A percentile compares a stretch with the other conserved stretches of the same genome.
These are phyloP conservation scores for Starmera pachycereana DNA, from an alignment of 805 yeast species.

Conservation along the genomic window DNA sequence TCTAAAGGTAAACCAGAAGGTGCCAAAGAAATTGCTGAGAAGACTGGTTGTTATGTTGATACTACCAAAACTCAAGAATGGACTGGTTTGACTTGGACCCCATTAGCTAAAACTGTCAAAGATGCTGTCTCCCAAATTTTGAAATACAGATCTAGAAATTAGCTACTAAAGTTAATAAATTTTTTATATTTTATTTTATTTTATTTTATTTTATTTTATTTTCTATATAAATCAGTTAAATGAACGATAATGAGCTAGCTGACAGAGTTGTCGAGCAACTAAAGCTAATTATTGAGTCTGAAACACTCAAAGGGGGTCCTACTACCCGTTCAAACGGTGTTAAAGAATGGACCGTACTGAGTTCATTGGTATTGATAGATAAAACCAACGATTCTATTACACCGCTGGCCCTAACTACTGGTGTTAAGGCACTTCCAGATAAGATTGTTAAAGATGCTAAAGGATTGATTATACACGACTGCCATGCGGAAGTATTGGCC, in stretches of 20 bases:
- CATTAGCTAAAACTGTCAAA: constrained; percentile 24
- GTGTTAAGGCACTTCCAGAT: constrained; percentile 72
- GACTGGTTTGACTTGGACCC: constrained; percentile 13
- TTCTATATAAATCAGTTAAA: background rate
- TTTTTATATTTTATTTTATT: too few species aligned
- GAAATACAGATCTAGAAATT: background rate
- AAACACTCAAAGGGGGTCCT: constrained; percentile 44
- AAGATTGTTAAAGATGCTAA: constrained; percentile 27
- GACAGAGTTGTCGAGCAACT: background rate
- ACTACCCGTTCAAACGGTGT: constrained; percentile 48
- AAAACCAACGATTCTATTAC: constrained; percentile 11
- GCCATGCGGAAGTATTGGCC: constrained; percentile 82
- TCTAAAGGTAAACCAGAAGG: constrained; percentile 25
- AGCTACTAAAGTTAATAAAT: too few species aligned
- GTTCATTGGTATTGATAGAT: constrained; percentile 49
- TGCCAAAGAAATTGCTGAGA: background rate
- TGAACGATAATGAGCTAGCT: constrained; percentile 3
- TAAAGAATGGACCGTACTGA: constrained; percentile 76
- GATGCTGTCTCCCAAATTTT: constrained; percentile 27
- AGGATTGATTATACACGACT: constrained; percentile 72
- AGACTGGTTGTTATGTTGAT: background rate
- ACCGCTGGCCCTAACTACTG: constrained; percentile 57
- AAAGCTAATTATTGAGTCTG: constrained; percentile 8
- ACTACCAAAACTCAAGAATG: background rate
- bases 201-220: too few species aligned